Evolutionary conservation across 2,329 filamentous ascomycete genomes (phyloP), one percentile per base, ranked within the genome.

Genomic region (Aspergillus novofumigatus): DNA sequence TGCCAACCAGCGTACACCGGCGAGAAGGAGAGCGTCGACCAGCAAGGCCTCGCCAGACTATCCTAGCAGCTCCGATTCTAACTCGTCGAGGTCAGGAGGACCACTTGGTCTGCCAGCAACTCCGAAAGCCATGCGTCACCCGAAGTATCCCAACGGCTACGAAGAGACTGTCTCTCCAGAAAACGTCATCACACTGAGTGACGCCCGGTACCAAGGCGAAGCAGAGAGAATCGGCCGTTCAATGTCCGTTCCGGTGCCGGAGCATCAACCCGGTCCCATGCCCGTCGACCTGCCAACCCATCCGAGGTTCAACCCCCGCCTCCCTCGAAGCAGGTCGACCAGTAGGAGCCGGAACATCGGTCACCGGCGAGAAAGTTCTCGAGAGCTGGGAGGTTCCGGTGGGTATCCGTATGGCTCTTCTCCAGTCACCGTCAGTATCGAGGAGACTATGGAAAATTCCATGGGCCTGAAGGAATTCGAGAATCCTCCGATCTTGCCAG

Each of bases 101-200:
- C 81, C 83, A 5, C 82, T 93, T 52, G 92, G 92, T 0, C 82
- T 96, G n/a, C 92, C 93, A 14, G 91, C 92, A 2, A 97, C 92
- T 0, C 92, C 93, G 29, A 87, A 91, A 76, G 92, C 92, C 1
- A 96, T 97, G 92, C 85, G 89, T 21, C 86, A 95, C 69, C 83
- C 85, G 1, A 86, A 90, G 47, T 86, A 93, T 64, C 81, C 82
- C 71, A 67, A 64, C 48, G 68, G 67, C 35, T 76, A 80, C 48
- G 72, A 77, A 35, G 78, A 81, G 17, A 70, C 73, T 32, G 77
- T 80, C 25, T 83, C 83, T 25, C 85, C 86, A 0, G 80, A 82
- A n/a, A 74, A 72, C 45, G 64, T 73, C 23, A 70, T 68, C n/a
- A 64, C 71, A 1, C 63, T 77, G 4, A 69, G 68, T 35, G 72